Conservation (phyloP, 768 basidiomycete genomes). For the Amanita rubescens region DNA sequence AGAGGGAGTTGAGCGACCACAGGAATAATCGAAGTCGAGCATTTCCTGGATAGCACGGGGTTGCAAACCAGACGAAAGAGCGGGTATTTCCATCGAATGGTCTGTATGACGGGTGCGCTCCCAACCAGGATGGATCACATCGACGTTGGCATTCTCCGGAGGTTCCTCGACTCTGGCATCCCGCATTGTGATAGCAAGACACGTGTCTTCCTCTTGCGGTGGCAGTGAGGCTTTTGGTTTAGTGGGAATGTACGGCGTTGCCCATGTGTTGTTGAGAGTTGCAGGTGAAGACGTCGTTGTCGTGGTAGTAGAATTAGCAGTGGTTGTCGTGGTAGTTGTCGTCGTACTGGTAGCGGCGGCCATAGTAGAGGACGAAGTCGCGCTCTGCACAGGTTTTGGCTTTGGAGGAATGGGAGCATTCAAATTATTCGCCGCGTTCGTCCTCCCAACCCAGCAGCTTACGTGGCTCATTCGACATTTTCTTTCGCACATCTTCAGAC, state of each 20-base stretch:
- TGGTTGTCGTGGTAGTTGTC: slow-evolving; percentile 21
- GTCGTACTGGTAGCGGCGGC: too few relatives aligned
- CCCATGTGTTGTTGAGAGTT: slow-evolving; percentile 41
- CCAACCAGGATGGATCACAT: slow-evolving; percentile 69
- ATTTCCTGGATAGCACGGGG: slow-evolving; percentile 96
- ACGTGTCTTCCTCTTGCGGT: too few relatives aligned
- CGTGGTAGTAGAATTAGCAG: too few relatives aligned
- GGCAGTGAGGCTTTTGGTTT: slow-evolving; percentile 34
- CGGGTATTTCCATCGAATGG: slow-evolving; percentile 94
- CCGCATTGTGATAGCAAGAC: slow-evolving; percentile 53
- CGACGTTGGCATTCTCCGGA: slow-evolving; percentile 37
- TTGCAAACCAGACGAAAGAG: slow-evolving; percentile 94
- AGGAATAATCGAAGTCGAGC: slow-evolving; percentile 99
- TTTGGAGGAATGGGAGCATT: too few relatives aligned
- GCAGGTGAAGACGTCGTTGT: too few relatives aligned
- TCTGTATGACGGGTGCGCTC: slow-evolving; percentile 73
- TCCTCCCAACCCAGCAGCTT: slow-evolving; percentile 77
- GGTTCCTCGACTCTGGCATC: slow-evolving; percentile 46
- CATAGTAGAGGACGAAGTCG: slow-evolving; percentile 25
- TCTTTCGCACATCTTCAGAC: slow-evolving; percentile 83
- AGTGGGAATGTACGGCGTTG: slow-evolving; percentile 53
- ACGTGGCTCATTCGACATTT: slow-evolving; percentile 85
- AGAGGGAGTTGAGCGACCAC: slow-evolving; percentile 85
- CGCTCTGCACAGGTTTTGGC: slow-evolving; percentile 27
- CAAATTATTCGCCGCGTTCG: too few relatives aligned